Base-by-base conservation (phyloP, 805 yeast genomes). In the Yarrowia alimentaria region DNA sequence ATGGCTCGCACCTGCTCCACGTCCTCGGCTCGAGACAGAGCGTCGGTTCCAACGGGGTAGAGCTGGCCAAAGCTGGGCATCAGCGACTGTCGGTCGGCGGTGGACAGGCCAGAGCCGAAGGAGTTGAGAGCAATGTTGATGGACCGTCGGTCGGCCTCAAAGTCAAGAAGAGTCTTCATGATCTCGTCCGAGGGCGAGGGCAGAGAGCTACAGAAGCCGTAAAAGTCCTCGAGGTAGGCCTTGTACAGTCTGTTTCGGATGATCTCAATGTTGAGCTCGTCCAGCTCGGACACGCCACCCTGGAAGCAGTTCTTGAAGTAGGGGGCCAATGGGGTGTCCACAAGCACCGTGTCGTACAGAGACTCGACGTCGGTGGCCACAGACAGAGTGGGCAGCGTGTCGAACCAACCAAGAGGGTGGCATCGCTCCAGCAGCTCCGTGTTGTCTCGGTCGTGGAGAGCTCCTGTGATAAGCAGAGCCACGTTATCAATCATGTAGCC, bases 401-500 rank as follows among this genome's bases (percentile, higher is more conserved):
- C 99, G 63, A 93, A 93, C 96, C 97, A 90, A 35, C 99, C 99
- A 60, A 93, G 74, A 0, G 99, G 99, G 65, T 93, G 95, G 66
- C 96, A 89, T 64, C 96, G 81, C 54, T 81, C 80, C 61, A 93
- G 75, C 48, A 94, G 83, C 63, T 93, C 99, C 32, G 80, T 69
- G 62, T 86, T 81, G 68, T 94, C 96, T 62, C 98, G 78, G 63
- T 90, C 95, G 65, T 93, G 99, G 55, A 93, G 78, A 0, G 99
- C 89, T 17, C 99, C 99, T 1, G 97, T 90, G 63, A 93, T 91
- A 84, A 93, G 85, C 62, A 93, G 74, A 18, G 93, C 86, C 30
- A 93, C 96, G 67, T 93, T 93, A 70, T 93, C 99, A 63, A 93
- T 94, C 99, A 93, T 93, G 70, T 94, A 93, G 9, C 97, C 94